Evolutionary conservation across 2,329 filamentous ascomycete genomes (phyloP).

Genomic region (Penicillium sclerotiorum): DNA sequence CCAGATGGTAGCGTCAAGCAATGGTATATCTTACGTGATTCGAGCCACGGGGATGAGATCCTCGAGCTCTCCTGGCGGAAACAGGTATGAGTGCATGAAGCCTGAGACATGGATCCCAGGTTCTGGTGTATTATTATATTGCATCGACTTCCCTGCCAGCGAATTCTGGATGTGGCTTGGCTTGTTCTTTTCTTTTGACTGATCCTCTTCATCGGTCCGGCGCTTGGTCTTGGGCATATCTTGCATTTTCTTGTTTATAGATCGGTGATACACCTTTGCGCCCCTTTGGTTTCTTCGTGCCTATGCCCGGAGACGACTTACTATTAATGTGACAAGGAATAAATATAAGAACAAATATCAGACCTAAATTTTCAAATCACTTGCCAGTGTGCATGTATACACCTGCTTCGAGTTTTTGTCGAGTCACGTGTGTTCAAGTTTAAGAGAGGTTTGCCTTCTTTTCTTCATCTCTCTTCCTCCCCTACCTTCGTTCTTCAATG

Average conservation of each 20-base stretch:
- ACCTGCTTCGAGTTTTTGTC: too few relatives aligned
- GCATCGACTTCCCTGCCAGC: conserved; percentile 3
- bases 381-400: too few relatives aligned
- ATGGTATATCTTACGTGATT: conserved; percentile 55
- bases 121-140: conserved; percentile 8
- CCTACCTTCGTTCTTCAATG: too few relatives aligned
- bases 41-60: conserved; percentile 43
- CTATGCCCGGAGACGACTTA: conserved; percentile 18
- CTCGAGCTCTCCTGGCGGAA: conserved; percentile 44
- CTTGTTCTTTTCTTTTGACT: conserved; percentile 1
- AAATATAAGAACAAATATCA: not conserved
- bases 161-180: not conserved
- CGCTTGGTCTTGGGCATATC: conserved; percentile 21
- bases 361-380: too few relatives aligned
- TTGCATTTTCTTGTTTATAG: conserved; percentile 27
- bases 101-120: not conserved
- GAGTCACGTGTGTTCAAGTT: too few relatives aligned
- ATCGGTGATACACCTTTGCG: conserved; percentile 22
- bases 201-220: conserved; percentile 9
- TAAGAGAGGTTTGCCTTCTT: too few relatives aligned
- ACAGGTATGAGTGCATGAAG: conserved; percentile 7
- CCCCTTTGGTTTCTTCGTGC: conserved; percentile 10
- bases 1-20: conserved; percentile 53
- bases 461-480: too few relatives aligned
- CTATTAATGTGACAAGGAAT: conserved; percentile 26